Evolutionary conservation across 371 early-diverging fungal species (phyloP).

Genomic region (Mucor plumbeus): DNA sequence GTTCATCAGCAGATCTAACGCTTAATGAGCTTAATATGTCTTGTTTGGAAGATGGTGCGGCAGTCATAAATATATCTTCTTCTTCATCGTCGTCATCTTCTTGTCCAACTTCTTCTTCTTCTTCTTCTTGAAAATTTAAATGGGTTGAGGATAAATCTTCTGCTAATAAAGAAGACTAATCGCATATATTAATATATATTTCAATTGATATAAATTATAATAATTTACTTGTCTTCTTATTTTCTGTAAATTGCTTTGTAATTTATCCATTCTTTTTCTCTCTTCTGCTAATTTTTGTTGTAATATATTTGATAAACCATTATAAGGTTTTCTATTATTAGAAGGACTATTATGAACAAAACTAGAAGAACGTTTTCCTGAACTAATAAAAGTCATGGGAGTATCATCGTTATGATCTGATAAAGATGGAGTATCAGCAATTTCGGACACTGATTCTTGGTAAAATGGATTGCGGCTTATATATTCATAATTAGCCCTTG

Average conservation of each 20-base stretch:
- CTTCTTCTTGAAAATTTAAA: neutral
- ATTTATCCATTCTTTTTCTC: constrained; percentile 21
- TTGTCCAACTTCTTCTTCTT: neutral
- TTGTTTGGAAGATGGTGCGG: neutral
- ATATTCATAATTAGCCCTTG: constrained; percentile 3
- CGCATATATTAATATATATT: neutral
- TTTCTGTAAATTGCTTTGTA: constrained; percentile 13
- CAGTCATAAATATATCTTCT: neutral
- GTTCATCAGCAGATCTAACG: neutral
- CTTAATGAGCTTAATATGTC: neutral
- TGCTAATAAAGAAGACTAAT: constrained; percentile 26
- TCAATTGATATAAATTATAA: neutral
- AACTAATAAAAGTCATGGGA: constrained; percentile 3
- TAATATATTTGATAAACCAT: neutral
- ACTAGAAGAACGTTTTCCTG: neutral
- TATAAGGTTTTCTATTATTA: neutral
- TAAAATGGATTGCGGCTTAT: constrained; percentile 24
- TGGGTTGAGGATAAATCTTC: neutral
- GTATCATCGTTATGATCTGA: constrained; percentile 12
- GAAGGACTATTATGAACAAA: neutral
- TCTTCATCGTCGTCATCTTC: neutral
- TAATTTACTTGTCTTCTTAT: constrained; percentile 28
- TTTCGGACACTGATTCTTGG: constrained; percentile 19
- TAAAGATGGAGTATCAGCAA: constrained; percentile 20
- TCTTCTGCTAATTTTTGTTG: constrained; percentile 12